Evolutionary conservation across 768 basidiomycete species (phyloP), one percentile per base, ranked within the genome.

Genomic region (Coprinopsis cinerea): DNA sequence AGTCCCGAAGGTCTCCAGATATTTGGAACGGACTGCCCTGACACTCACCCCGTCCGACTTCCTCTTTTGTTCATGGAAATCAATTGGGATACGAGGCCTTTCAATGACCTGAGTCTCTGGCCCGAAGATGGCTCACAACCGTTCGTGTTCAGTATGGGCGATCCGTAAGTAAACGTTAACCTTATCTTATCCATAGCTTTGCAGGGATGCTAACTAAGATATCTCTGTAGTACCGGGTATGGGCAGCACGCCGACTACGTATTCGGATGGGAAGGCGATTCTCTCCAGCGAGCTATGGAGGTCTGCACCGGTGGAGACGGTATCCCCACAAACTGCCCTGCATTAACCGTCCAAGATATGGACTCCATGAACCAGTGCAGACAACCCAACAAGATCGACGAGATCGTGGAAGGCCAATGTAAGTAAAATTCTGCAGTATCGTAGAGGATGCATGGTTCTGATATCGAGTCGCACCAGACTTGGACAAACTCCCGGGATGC

Each of bases 131-230:
- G 53, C 4, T 50, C 30, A 10, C 53, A 54, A 24, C 53, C 53
- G 5, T 51, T 54, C 24, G 45, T 54, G 9, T 51, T 51, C 28
- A 53, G 52, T 25, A 56, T 56, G 55, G 55, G 55, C 27, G 55
- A 56, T 39, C 53, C 53, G 53, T 54, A 39, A 44, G 48, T 35
- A 6, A 4, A n/a, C 30, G n/a, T n/a, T n/a, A n/a, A n/a, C n/a
- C n/a, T n/a, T n/a, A n/a, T n/a, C n/a, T n/a, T 13, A 4, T n/a
- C 17, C 20, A 13, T 40, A 17, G 30, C 6, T n/a, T n/a, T n/a
- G n/a, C n/a, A n/a, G n/a, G n/a, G n/a, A n/a, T n/a, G n/a, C n/a
- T n/a, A n/a, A n/a, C n/a, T n/a, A n/a, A n/a, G n/a, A n/a, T n/a
- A 11, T 18, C 11, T 17, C 4, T 48, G 17, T 32, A 45, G 42